These are phyloP conservation scores for Lepidium sativum DNA, from an alignment of 345 rosid genomes.

Conservation along the genomic window DNA sequence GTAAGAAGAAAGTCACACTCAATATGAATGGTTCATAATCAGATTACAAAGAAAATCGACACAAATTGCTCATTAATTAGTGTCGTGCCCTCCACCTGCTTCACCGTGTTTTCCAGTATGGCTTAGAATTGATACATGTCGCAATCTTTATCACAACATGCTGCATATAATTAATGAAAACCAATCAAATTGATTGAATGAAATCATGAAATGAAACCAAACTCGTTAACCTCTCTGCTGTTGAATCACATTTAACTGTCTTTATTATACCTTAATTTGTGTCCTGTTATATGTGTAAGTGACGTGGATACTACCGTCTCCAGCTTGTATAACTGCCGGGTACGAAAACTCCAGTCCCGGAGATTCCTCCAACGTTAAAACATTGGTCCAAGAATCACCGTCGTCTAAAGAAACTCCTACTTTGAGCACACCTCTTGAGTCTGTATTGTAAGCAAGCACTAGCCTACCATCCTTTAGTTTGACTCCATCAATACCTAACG, in stretches of 20 bases:
- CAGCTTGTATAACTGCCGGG: conserved; percentile 76
- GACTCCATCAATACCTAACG: conserved; percentile 72
- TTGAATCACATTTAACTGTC: neutral
- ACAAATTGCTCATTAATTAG: neutral
- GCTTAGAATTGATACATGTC: neutral
- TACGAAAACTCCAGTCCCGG: conserved; percentile 78
- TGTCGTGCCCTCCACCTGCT: conserved; percentile 10
- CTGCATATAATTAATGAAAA: conserved; percentile 2
- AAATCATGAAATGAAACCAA: conserved; percentile 1
- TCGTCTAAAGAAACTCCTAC: conserved; percentile 66
- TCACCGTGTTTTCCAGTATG: conserved; percentile 10
- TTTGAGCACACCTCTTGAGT: conserved; percentile 75
- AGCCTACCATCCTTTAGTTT: conserved; percentile 64
- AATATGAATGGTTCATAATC: neutral
- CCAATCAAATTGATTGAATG: conserved; percentile 2
- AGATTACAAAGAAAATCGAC: conserved; percentile 3
- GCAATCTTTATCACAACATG: conserved; percentile 21
- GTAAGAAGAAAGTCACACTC: conserved; percentile 6
- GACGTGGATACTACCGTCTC: conserved; percentile 66
- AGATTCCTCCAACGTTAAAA: conserved; percentile 55
- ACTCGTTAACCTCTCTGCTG: neutral
- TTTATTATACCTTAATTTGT: conserved; percentile 63
- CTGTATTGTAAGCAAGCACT: conserved; percentile 70
- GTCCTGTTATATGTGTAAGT: conserved; percentile 86
- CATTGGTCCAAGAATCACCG: conserved; percentile 72